A percentile compares a stretch with the other conserved stretches of the same genome.
phyloP scores from a whole-genome alignment of 2,329 filamentous ascomycete genomes.

The Beauveria caledonica region DNA sequence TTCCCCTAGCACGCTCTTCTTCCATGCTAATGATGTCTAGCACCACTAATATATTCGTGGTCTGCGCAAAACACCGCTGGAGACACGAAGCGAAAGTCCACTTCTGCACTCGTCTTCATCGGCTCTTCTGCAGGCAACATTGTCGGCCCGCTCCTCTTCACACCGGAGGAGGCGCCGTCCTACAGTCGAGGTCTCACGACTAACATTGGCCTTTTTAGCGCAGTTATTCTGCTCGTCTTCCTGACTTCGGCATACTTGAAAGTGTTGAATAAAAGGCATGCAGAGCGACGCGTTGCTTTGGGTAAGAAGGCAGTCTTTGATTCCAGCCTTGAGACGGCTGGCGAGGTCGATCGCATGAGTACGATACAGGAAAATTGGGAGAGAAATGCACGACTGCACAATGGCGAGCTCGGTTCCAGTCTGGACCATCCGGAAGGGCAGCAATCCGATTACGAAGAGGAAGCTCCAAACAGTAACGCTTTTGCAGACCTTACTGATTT shows the following conservation, averaged over 20 bases:
- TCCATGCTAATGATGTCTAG: constrained; percentile 22
- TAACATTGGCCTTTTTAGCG: constrained; percentile 53
- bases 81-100: constrained; percentile 62
- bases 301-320: constrained; percentile 54
- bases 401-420: constrained; percentile 3
- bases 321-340: constrained; percentile 45
- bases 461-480: constrained; percentile 18
- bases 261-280: constrained; percentile 47
- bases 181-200: constrained; percentile 45
- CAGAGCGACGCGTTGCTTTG: constrained; percentile 42
- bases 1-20: constrained; percentile 41
- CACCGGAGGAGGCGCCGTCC: constrained; percentile 35
- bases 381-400: not conserved
- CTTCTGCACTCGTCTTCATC: constrained; percentile 56
- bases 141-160: constrained; percentile 57
- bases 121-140: constrained; percentile 60
- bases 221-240: constrained; percentile 44
- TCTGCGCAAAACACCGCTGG: constrained; percentile 56
- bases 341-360: constrained; percentile 32
- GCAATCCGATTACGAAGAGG: constrained; percentile 11
- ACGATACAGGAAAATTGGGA: constrained; percentile 17
- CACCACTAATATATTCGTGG: constrained; percentile 54
- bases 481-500: constrained; percentile 48
- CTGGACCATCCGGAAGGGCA: not conserved
- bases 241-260: constrained; percentile 37